A percentile compares a stretch with the other conserved stretches of the same genome.
Evolutionary conservation across 1,284 basidiomycete species (phyloP).

Genomic region (Tylopilus sp.): DNA sequence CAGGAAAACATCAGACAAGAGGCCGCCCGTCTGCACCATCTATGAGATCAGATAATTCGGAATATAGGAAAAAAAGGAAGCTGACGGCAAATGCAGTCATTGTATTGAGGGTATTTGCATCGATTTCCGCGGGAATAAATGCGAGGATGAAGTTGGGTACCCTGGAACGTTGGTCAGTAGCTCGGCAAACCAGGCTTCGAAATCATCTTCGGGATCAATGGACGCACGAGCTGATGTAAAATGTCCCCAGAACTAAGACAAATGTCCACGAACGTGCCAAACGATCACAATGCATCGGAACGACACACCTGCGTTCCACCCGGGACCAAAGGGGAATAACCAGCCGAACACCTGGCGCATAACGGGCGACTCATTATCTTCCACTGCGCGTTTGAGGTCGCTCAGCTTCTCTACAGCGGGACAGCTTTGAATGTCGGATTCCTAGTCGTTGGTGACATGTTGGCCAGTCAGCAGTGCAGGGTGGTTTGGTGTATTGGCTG

Average conservation of each 20-base stretch:
- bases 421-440: slow-evolving; percentile 49
- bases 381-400: slow-evolving; percentile 55
- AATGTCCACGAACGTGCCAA: slow-evolving; percentile 28
- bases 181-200: slow-evolving; percentile 18
- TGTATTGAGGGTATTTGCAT: slow-evolving; percentile 78
- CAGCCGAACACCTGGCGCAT: slow-evolving; percentile 74
- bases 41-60: slow-evolving; percentile 19
- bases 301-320: slow-evolving; percentile 70
- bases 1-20: slow-evolving; percentile 86
- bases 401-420: slow-evolving; percentile 54
- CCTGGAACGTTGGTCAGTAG: slow-evolving; percentile 40
- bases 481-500: neutral
- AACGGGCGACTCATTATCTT: slow-evolving; percentile 62
- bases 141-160: slow-evolving; percentile 90
- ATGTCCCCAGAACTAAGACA: slow-evolving; percentile 70
- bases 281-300: slow-evolving; percentile 2
- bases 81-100: slow-evolving; percentile 85
- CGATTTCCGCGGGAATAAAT: slow-evolving; percentile 83
- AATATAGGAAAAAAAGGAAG: slow-evolving; percentile 17
- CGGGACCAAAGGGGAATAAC: slow-evolving; percentile 84
- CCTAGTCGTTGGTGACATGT: slow-evolving; percentile 33
- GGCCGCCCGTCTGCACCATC: slow-evolving; percentile 70
- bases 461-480: slow-evolving; percentile 6
- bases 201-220: slow-evolving; percentile 13
- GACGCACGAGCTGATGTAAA: slow-evolving; percentile 89